Conservation (phyloP, 768 basidiomycete genomes). For the Pulveroboletus ravenelii region DNA sequence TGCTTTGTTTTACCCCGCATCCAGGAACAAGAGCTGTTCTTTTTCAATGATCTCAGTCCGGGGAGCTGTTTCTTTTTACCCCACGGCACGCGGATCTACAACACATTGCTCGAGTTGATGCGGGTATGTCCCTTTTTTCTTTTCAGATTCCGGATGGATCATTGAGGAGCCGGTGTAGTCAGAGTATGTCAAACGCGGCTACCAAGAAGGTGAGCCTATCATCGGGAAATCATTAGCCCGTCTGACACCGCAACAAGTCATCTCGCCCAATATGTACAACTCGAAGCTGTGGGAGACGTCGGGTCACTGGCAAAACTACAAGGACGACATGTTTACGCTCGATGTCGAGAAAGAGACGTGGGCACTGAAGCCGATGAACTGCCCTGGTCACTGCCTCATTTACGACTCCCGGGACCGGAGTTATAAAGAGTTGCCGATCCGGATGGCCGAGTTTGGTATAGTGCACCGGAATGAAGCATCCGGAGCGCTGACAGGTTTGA, state of each 20-base stretch:
- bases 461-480: slow-evolving; percentile 95
- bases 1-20: slow-evolving; percentile 3
- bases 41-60: slow-evolving; percentile 96
- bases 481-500: slow-evolving; percentile 89
- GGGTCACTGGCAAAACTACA: slow-evolving; percentile 97
- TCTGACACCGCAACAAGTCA: slow-evolving; percentile 50
- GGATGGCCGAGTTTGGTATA: slow-evolving; percentile 98
- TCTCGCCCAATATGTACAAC: slow-evolving; percentile 97
- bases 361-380: slow-evolving; percentile 99
- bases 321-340: slow-evolving; percentile 95
- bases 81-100: slow-evolving; percentile 96
- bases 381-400: slow-evolving; percentile 93
- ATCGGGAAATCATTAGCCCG: not conserved
- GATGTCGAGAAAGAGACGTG: slow-evolving; percentile 95
- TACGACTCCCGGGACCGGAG: slow-evolving; percentile 92
- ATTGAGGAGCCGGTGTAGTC: slow-evolving; percentile 39
- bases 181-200: slow-evolving; percentile 94
- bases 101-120: slow-evolving; percentile 86
- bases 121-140: slow-evolving; percentile 49
- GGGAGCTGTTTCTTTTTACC: slow-evolving; percentile 97
- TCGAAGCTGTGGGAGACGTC: slow-evolving; percentile 97
- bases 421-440: slow-evolving; percentile 92
- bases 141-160: not conserved
- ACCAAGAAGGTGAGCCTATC: slow-evolving; percentile 74
- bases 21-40: slow-evolving; percentile 94